A percentile compares a stretch with the other conserved stretches of the same genome.
phyloP scores from a whole-genome alignment of 768 basidiomycete species.

The Solioccasus polychromus region DNA sequence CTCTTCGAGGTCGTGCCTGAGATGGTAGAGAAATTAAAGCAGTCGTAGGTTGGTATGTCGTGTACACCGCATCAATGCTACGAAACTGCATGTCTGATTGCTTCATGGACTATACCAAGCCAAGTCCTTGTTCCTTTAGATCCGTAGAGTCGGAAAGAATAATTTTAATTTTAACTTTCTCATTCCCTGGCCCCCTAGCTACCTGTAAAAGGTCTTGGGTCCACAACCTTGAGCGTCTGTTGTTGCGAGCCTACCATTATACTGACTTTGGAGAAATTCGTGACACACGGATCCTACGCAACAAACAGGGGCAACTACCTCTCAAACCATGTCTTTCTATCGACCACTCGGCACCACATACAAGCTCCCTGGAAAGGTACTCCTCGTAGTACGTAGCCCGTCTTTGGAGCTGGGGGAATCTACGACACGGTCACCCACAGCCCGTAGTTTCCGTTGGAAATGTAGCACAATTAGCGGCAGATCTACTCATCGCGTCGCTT shows the following conservation, averaged over 20 bases:
- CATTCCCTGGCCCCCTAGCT: no score
- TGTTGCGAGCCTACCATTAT: no score
- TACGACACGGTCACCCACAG: slow-evolving; percentile 31
- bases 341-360: slow-evolving; percentile 21
- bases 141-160: not conserved
- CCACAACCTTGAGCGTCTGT: no score
- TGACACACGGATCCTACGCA: not conserved
- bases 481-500: slow-evolving; percentile 69
- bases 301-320: not conserved
- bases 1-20: slow-evolving; percentile 91
- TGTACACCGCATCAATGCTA: slow-evolving; percentile 17
- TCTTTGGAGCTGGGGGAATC: not conserved
- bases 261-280: no score
- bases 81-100: not conserved
- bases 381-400: slow-evolving; percentile 26
- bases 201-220: no score
- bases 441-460: slow-evolving; percentile 81
- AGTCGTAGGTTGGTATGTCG: slow-evolving; percentile 12
- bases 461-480: slow-evolving; percentile 73
- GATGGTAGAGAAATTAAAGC: slow-evolving; percentile 82
- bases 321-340: slow-evolving; percentile 31
- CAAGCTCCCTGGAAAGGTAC: slow-evolving; percentile 28
- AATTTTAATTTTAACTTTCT: no score
- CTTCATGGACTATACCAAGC: no score
- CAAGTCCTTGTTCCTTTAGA: no score